Percentiles rank a stretch among this genome's conserved stretches.
Evolutionary conservation across 2,329 filamentous ascomycete species (phyloP).

Genomic region (Onygenales sp.): DNA sequence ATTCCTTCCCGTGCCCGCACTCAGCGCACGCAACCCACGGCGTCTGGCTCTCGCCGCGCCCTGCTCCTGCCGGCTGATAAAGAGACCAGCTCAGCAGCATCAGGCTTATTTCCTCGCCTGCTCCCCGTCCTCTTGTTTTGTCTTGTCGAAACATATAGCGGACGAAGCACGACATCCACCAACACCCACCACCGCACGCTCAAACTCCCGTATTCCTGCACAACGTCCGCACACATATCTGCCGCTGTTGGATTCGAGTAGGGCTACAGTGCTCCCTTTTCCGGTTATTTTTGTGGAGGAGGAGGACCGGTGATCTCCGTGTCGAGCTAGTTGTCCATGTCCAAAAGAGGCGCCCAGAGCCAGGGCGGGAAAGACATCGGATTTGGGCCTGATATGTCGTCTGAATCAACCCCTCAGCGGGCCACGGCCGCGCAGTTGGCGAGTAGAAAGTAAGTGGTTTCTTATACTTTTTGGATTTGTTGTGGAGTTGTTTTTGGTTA

Average conservation of each 20-base stretch:
- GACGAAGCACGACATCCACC: no score
- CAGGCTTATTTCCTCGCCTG: no score
- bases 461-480: constrained; percentile 13
- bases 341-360: constrained; percentile 29
- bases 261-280: not conserved
- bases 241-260: not conserved
- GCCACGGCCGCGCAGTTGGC: constrained; percentile 48
- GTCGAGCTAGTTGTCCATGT: constrained; percentile 18
- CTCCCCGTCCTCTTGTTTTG: no score
- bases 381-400: constrained; percentile 27
- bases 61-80: no score
- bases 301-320: not conserved
- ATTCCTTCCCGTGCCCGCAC: no score
- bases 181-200: no score
- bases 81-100: no score
- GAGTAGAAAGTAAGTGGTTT: constrained; percentile 40
- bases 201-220: no score
- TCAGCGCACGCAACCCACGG: no score
- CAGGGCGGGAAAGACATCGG: constrained; percentile 25
- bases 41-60: no score
- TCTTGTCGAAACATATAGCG: no score
- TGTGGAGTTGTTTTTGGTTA: not conserved
- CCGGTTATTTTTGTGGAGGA: not conserved
- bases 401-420: constrained; percentile 35
- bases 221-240: no score